Evolutionary conservation across 306 rosid species (phyloP).

Genomic region (Macrotyloma uniflorum): DNA sequence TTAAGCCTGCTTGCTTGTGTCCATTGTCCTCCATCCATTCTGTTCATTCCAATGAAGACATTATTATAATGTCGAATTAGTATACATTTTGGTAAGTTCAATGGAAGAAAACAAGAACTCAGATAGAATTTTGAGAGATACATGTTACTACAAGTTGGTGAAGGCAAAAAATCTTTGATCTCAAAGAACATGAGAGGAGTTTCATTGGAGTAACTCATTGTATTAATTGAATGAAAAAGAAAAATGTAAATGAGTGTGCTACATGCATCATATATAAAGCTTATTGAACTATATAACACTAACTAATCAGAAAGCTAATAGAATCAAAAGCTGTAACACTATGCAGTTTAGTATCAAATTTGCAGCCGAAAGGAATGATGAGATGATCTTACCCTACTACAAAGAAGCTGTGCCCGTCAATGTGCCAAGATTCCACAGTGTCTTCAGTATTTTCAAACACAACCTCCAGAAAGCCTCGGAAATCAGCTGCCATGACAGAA

Average conservation of each 20-base stretch:
- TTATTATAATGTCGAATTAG: not conserved
- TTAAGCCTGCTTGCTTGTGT: conserved; percentile 56
- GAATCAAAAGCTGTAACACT: not conserved
- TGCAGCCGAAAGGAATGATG: not conserved
- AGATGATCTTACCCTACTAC: conserved; percentile 72
- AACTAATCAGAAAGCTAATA: not conserved
- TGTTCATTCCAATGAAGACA: conserved; percentile 36
- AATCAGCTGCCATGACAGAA: conserved; percentile 79
- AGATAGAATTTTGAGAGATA: not conserved
- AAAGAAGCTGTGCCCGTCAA: conserved; percentile 78
- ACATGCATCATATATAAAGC: not conserved
- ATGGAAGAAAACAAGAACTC: not conserved
- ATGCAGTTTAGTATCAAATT: not conserved
- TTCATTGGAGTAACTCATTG: not conserved
- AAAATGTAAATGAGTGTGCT: not conserved
- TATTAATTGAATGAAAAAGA: not conserved
- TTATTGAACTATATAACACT: not conserved
- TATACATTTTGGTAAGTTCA: not conserved
- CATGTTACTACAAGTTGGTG: not conserved
- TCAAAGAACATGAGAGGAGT: not conserved
- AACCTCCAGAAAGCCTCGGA: conserved; percentile 62
- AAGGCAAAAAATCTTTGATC: not conserved
- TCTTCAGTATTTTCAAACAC: conserved; percentile 84
- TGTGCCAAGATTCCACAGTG: conserved; percentile 75
- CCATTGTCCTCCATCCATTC: conserved; percentile 95